Percentiles rank a stretch among this genome's conserved stretches.
Evolutionary conservation across 139 green algal species (phyloP).

Genomic region (Yamagishiella unicocca): DNA sequence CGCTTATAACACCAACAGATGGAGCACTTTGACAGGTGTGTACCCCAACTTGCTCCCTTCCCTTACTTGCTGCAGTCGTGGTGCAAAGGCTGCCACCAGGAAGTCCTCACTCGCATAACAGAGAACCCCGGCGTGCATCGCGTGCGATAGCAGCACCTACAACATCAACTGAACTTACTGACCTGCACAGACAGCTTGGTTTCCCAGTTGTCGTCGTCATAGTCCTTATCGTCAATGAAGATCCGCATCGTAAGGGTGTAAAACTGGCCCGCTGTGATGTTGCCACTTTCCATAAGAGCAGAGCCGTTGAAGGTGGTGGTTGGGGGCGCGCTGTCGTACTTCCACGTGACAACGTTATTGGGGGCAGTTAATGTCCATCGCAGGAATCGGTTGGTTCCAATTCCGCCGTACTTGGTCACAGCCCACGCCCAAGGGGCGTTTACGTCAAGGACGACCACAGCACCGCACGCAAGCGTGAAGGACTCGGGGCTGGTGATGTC

Average conservation of each 20-base stretch:
- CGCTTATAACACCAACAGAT: no score
- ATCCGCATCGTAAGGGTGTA: neutral
- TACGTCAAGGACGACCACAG: neutral
- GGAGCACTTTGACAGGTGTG: no score
- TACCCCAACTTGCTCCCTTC: no score
- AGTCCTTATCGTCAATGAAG: neutral
- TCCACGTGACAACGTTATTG: neutral
- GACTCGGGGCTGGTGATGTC: neutral
- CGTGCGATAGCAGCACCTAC: no score
- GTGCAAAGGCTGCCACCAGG: no score
- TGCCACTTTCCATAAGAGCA: neutral
- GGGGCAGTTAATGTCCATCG: neutral
- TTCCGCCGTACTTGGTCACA: neutral
- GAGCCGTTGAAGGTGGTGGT: neutral
- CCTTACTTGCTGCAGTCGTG: no score
- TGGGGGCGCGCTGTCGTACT: neutral
- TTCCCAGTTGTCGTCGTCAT: slow-evolving; percentile 8
- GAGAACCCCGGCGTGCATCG: no score
- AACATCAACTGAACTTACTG: neutral
- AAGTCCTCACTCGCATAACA: no score
- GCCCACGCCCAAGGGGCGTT: neutral
- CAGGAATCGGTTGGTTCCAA: neutral
- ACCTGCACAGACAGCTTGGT: slow-evolving; percentile 21
- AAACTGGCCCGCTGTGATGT: neutral
- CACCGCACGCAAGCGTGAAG: slow-evolving; percentile 3